Base-by-base conservation (phyloP, 2,329 filamentous ascomycete genomes). In the Alternaria rosae region DNA sequence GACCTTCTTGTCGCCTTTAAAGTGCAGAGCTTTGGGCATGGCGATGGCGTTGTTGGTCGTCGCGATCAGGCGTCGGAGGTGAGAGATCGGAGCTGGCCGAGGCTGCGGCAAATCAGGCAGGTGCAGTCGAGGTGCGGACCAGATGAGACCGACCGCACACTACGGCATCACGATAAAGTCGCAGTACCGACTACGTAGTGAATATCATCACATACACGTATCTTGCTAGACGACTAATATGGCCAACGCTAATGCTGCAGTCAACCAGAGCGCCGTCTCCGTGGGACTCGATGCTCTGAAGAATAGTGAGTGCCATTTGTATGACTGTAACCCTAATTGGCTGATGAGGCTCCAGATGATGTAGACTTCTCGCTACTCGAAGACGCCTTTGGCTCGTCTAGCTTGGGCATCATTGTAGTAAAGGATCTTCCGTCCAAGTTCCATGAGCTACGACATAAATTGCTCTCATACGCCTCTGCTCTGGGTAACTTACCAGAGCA, bases 1-100 rank as follows among this genome's bases (percentile, higher is more conserved):
- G 35, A 88, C 83, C 82, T 95, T 95, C 81, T 96, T 97, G 82
- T 99, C 95, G 84, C 95, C 95, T 82, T 99, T 99, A 86, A 99
- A 99, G 51, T 89, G 85, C 61, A 99, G 87, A 50, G 94, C 90
- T 79, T 97, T 97, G 71, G 97, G 90, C 92, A 95, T 95, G 64
- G 59, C 41, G 66, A 23, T 17, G 53, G 43, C 47, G 45, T 51
- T 15, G 28, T 54, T 51, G 45, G 43, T 66, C 45, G 65, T 67
- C 58, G 55, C 53, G 50, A 20, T 55, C 43, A 47, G 57, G 62
- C 56, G 45, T 65, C 66, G 59, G 66, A 61, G 50, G 25, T 65
- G 58, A 51, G 65, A 43, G 47, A 32, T 63, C 70, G 71, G 72
- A 66, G 64, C 23, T 62, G 63, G 66, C 71, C 70, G 70, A 67